Evolutionary conservation across 352 stramenopile genomes (phyloP).

Genomic region (Pseudoperonospora humuli): DNA sequence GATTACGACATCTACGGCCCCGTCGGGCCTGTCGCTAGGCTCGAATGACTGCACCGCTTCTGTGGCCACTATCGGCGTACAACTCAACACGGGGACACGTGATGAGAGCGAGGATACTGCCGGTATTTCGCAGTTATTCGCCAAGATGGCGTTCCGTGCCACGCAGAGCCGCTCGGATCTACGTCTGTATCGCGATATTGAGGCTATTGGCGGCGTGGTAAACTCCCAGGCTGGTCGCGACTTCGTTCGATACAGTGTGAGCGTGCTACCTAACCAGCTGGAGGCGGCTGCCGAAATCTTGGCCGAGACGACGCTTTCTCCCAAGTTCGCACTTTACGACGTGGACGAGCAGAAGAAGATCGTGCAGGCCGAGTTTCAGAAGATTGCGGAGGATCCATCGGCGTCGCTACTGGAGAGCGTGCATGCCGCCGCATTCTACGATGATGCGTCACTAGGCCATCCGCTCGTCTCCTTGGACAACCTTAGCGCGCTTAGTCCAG

Average conservation of each 20-base stretch:
- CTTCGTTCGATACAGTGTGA: slow-evolving; percentile 74
- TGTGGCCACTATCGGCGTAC: slow-evolving; percentile 58
- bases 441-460: slow-evolving; percentile 64
- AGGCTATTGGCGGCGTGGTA: slow-evolving; percentile 66
- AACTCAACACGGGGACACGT: slow-evolving; percentile 51
- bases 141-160: slow-evolving; percentile 80
- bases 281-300: slow-evolving; percentile 63
- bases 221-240: slow-evolving; percentile 52
- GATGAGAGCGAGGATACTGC: slow-evolving; percentile 62
- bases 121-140: slow-evolving; percentile 71
- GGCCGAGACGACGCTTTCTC: slow-evolving; percentile 67
- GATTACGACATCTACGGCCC: slow-evolving; percentile 30
- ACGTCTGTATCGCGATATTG: slow-evolving; percentile 74
- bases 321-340: slow-evolving; percentile 75
- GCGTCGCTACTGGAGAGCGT: slow-evolving; percentile 49
- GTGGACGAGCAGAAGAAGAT: slow-evolving; percentile 66
- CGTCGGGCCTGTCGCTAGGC: slow-evolving; percentile 51
- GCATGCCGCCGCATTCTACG: slow-evolving; percentile 75
- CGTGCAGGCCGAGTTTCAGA: slow-evolving; percentile 45
- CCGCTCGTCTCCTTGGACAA: slow-evolving; percentile 43
- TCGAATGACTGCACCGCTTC: slow-evolving; percentile 40
- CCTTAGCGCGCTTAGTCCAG: slow-evolving; percentile 37
- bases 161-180: slow-evolving; percentile 70
- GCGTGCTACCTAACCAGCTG: slow-evolving; percentile 60
- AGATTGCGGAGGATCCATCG: slow-evolving; percentile 30